Evolutionary conservation across 441 rosid genomes (phyloP), one percentile per base, ranked within the genome.

Genomic region (Codiaeum variegatum): DNA sequence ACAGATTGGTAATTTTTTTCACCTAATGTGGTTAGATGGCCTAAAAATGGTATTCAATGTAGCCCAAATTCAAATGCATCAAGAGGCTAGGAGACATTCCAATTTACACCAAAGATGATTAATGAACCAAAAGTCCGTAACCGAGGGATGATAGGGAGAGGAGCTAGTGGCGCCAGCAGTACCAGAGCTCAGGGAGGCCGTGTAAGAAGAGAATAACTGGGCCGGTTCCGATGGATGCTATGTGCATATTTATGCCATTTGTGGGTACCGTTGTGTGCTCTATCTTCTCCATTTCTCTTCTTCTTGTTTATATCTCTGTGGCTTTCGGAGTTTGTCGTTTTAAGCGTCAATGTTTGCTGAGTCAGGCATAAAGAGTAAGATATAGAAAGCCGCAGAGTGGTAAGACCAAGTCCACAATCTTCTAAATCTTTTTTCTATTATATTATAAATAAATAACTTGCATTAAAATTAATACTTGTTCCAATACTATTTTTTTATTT

Each of bases 171-270:
- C 92, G 87, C 95, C 95, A 91, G 6, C 89, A 47, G 88, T 88
- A 91, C 96, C 97, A 88, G 5, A 88, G 85, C 61, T 91, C 91
- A 31, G 97, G 95, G 80, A 86, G 90, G 31, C 97, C 95, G 69
- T 90, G 92, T 52, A 88, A 77, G 81, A 90, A 84, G 70, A 90
- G 90, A 75, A 88, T 80, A 4, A 77, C 71, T 0, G 86, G 76
- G 2, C 89, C 95, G 44, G 78, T 71, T 46, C 96, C 92, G 69
- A 83, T 86, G 67, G 89, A 91, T 3, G 96, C 97, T 9, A 88
- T 70, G 75, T 90, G 92, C 86, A 92, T 86, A 64, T 75, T 80
- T 66, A 92, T 87, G 80, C 95, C 97, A 63, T 91, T 91, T 36
- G 81, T 80, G 31, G 62, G 62, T 73, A 85, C 80, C 67, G 69